Evolutionary conservation across 768 basidiomycete genomes (phyloP), one percentile per base, ranked within the genome.

Genomic region (Agaricus blazei): DNA sequence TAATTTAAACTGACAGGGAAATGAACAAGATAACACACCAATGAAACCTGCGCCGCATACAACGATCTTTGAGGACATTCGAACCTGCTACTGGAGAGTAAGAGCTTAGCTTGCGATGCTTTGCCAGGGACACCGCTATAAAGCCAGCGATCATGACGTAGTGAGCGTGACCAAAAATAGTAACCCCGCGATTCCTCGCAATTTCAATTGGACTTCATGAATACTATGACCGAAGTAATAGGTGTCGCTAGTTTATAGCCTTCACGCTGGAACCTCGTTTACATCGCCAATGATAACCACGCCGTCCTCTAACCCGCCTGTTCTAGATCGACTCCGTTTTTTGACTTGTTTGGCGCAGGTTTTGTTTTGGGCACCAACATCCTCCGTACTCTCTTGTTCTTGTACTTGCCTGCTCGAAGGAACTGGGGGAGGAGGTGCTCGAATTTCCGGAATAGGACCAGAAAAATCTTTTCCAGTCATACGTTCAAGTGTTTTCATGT

Each of bases 391-490:
- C 52, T 64, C 68, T 15, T 23, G 47, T 44, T 51, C 55, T 26
- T 45, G 44, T 31, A 58, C 52, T 23, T 56, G 58, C 28, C 58
- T 50, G 11, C 62, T 19, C 19, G 19, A 66, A 23, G 65, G 59
- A 9, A 60, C 55, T 24, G 68, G 68, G 1, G 64, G 65, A 14
- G 75, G 72, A 1, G 77, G 74, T 3, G 65, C 68, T 24, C 72
- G 70, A 31, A 91, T 90, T 56, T 84, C 81, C 0, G 90, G 90
- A 15, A 82, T 80, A 26, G 90, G 90, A 0, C 90, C 90, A 43
- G 88, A 85, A 63, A 92, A 92, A 64, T 92, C 88, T 60, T 87
- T 90, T 37, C 90, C 90, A 9, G 90, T 92, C 84, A 92, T 84
- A 12, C 85, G 82, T 44, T 85, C 82, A 11, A 92, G 68, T 0